Percentiles rank a stretch among this genome's conserved stretches.
Conservation (phyloP, 345 rosid genomes). For the Hibiscus syriacus region DNA sequence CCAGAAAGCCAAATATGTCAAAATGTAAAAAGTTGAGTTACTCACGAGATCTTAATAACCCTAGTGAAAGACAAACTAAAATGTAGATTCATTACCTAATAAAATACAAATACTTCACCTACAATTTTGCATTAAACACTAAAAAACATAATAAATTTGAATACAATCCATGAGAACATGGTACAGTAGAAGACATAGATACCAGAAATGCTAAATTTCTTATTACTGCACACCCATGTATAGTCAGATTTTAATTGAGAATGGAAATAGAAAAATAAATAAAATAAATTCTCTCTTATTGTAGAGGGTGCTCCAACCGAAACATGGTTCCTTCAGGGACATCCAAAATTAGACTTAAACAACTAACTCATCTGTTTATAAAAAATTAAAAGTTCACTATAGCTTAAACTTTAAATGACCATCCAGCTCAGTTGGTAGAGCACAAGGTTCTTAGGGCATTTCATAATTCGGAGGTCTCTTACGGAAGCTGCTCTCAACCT, state of each 20-base stretch:
- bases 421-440: no score
- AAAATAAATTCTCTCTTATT: neutral
- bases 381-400: neutral
- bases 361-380: neutral
- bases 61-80: neutral
- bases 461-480: no score
- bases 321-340: neutral
- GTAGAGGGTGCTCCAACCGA: neutral
- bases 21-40: neutral
- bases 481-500: no score
- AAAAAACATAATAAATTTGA: neutral
- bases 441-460: no score
- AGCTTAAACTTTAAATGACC: no score
- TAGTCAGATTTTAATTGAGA: neutral
- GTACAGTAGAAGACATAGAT: neutral
- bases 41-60: neutral
- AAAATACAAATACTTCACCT: neutral
- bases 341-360: neutral
- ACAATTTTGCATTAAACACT: neutral
- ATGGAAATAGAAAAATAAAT: neutral
- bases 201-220: neutral
- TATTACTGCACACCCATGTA: neutral
- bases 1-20: neutral
- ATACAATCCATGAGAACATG: neutral
- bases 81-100: neutral